Evolutionary conservation across 495 filamentous ascomycete genomes (phyloP).

Genomic region (Pseudoneurospora amorphoporcata): DNA sequence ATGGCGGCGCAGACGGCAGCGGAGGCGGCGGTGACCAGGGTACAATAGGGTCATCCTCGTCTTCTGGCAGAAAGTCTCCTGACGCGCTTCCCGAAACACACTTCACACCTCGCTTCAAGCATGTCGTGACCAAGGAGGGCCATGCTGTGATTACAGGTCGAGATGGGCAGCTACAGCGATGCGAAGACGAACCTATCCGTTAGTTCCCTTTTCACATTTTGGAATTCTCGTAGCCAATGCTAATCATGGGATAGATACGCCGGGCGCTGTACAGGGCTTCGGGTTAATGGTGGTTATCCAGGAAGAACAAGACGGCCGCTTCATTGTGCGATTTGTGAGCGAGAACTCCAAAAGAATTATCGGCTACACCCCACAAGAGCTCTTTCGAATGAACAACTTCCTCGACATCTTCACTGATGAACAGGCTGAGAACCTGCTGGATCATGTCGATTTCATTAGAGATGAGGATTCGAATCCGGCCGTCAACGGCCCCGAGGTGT

Average conservation of each 20-base stretch:
- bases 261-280: slow-evolving; percentile 82
- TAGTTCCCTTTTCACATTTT: neutral
- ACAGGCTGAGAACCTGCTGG: slow-evolving; percentile 69
- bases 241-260: slow-evolving; percentile 39
- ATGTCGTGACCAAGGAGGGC: slow-evolving; percentile 66
- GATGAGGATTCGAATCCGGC: slow-evolving; percentile 65
- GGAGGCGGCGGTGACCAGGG: neutral
- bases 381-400: slow-evolving; percentile 69
- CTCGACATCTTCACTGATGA: slow-evolving; percentile 73
- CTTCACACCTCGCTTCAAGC: slow-evolving; percentile 67
- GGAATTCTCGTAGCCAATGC: neutral
- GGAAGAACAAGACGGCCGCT: slow-evolving; percentile 55
- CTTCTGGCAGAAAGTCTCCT: slow-evolving; percentile 10
- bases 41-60: neutral
- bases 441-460: slow-evolving; percentile 79
- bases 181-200: slow-evolving; percentile 87
- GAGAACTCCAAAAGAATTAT: slow-evolving; percentile 74
- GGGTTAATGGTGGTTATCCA: slow-evolving; percentile 69
- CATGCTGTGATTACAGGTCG: slow-evolving; percentile 81
- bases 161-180: slow-evolving; percentile 58
- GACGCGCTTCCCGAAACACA: slow-evolving; percentile 26
- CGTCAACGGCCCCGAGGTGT: slow-evolving; percentile 76
- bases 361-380: slow-evolving; percentile 65
- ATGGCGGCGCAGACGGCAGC: slow-evolving; percentile 4
- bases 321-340: slow-evolving; percentile 70